Percentiles rank a stretch among this genome's conserved stretches.
phyloP scores from a whole-genome alignment of 257 asterid genomes.

The Verbascum thapsus region DNA sequence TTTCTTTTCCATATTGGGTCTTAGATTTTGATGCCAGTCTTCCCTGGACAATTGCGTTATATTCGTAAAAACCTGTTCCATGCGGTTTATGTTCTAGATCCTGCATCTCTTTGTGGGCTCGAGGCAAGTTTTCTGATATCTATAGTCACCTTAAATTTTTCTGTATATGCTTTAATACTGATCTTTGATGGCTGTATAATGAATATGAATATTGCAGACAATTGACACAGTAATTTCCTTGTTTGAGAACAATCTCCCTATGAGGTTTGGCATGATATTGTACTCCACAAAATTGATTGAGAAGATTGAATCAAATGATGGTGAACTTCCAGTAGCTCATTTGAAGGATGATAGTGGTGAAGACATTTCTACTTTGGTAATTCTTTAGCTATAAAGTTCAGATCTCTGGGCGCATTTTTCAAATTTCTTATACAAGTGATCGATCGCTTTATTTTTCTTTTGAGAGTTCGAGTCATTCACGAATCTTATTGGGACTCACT shows the following conservation, averaged over 20 bases:
- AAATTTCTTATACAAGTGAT: constrained; percentile 1
- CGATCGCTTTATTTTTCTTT: constrained; percentile 16
- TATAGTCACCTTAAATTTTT: constrained; percentile 2
- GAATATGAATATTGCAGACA: constrained; percentile 55
- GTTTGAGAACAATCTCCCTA: constrained; percentile 84
- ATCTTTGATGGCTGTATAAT: constrained; percentile 30
- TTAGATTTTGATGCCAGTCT: constrained; percentile 97
- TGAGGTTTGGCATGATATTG: constrained; percentile 93
- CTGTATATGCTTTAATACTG: constrained; percentile 29
- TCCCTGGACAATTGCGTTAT: constrained; percentile 97
- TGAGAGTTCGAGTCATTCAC: not conserved
- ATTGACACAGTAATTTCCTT: constrained; percentile 71
- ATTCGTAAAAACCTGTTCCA: constrained; percentile 94
- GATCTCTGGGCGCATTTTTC: not conserved
- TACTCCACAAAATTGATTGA: constrained; percentile 72
- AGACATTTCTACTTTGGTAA: constrained; percentile 89
- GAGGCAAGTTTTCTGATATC: constrained; percentile 60
- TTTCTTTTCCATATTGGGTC: constrained; percentile 30
- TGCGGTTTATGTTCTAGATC: constrained; percentile 90
- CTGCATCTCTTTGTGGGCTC: constrained; percentile 82
- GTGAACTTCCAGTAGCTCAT: constrained; percentile 57
- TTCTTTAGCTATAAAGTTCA: constrained; percentile 18
- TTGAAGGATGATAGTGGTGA: constrained; percentile 50
- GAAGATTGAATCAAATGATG: constrained; percentile 67
- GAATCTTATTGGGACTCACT: constrained; percentile 14